These are phyloP conservation scores for Lenwebbia sp. DNA, from an alignment of 345 rosid species.

Conservation along the genomic window DNA sequence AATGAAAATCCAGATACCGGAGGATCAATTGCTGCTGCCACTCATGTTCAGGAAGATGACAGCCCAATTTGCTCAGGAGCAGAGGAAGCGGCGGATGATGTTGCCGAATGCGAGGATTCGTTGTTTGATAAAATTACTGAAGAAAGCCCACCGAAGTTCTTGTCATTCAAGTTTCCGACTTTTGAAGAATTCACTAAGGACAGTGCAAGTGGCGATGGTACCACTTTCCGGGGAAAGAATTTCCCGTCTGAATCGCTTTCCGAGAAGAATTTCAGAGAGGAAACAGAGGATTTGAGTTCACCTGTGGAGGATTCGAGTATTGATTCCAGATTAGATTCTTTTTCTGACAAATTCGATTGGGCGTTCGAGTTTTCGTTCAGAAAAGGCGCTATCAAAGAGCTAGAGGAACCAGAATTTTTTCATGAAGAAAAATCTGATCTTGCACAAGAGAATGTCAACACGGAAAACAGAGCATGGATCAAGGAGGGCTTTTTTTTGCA, in stretches of 20 bases:
- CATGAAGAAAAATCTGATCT: not conserved
- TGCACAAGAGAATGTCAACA: not conserved
- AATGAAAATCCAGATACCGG: not conserved
- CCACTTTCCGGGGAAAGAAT: not conserved
- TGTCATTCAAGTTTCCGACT: constrained; percentile 67
- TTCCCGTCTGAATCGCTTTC: constrained; percentile 6
- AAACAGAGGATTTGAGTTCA: constrained; percentile 9
- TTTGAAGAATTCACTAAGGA: constrained; percentile 28
- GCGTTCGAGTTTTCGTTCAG: not conserved
- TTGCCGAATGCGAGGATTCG: not conserved
- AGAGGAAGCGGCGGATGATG: constrained; percentile 3
- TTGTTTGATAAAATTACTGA: constrained; percentile 3
- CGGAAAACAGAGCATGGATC: not conserved
- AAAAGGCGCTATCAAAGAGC: not conserved
- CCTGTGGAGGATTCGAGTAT: constrained; percentile 19
- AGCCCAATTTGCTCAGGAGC: not conserved
- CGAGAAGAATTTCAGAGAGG: constrained; percentile 5
- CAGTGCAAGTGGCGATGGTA: constrained; percentile 1
- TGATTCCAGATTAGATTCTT: constrained; percentile 4
- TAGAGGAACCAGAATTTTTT: not conserved
- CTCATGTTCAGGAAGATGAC: not conserved
- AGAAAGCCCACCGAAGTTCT: constrained; percentile 31
- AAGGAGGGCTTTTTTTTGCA: not conserved
- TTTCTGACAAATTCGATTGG: not conserved
- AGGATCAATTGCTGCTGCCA: not conserved